Conservation (phyloP, 2,329 filamentous ascomycete genomes). For the Pseudodiploospora longispora region DNA sequence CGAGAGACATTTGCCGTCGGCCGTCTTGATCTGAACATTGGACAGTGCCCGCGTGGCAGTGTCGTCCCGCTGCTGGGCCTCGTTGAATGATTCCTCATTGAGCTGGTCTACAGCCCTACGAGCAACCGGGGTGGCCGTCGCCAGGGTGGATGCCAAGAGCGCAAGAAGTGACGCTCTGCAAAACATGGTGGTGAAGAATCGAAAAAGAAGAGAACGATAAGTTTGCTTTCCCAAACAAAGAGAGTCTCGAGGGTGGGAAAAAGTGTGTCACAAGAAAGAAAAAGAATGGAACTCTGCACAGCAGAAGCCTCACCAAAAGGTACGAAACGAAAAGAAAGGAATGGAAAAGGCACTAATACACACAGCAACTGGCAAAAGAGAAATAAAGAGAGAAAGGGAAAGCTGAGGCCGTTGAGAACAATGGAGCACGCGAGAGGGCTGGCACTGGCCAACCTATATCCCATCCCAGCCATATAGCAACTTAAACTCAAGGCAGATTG, state of each 20-base stretch:
- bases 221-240: too few species aligned
- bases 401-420: conserved; percentile 8
- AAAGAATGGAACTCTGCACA: conserved; percentile 11
- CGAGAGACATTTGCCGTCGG: conserved; percentile 36
- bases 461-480: too few species aligned
- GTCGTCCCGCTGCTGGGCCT: conserved; percentile 37
- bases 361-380: conserved; percentile 1
- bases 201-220: background rate
- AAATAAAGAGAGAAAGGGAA: too few species aligned
- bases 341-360: conserved; percentile 2
- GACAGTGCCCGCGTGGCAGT: conserved; percentile 36
- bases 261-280: background rate
- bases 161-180: conserved; percentile 2
- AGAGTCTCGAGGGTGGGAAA: too few species aligned
- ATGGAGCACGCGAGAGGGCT: background rate
- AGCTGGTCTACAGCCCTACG: conserved; percentile 27
- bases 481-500: too few species aligned
- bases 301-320: conserved; percentile 13
- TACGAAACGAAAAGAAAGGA: conserved; percentile 6
- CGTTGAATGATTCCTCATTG: conserved; percentile 33
- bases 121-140: conserved; percentile 4
- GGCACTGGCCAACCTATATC: too few species aligned
- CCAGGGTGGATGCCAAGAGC: conserved; percentile 5
- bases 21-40: conserved; percentile 35
- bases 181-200: conserved; percentile 1